Evolutionary conservation across 2,329 filamentous ascomycete species (phyloP).

Genomic region (Colletotrichum salicis): DNA sequence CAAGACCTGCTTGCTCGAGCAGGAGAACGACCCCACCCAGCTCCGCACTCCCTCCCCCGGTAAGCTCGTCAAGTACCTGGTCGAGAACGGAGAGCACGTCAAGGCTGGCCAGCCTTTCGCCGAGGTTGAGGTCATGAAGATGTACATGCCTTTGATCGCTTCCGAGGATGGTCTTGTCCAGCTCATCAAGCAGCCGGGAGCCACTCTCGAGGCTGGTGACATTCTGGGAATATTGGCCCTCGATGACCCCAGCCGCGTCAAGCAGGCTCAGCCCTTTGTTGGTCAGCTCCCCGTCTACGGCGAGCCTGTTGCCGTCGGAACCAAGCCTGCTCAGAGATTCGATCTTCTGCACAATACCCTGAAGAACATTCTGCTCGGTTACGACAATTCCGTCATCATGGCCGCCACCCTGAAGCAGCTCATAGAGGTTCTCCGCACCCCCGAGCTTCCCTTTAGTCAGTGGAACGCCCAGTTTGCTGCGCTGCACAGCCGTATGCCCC

Average conservation of each 20-base stretch:
- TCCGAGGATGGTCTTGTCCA: conserved; percentile 96
- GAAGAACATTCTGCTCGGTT: conserved; percentile 88
- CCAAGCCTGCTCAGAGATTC: conserved; percentile 91
- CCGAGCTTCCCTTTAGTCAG: conserved; percentile 93
- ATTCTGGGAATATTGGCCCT: conserved; percentile 97
- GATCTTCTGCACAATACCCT: conserved; percentile 80
- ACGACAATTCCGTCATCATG: conserved; percentile 99
- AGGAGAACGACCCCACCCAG: conserved; percentile 98
- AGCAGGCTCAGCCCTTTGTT: conserved; percentile 94
- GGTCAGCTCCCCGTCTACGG: conserved; percentile 90
- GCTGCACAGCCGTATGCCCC: conserved; percentile 95
- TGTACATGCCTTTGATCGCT: conserved; percentile 99
- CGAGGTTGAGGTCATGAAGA: conserved; percentile 99
- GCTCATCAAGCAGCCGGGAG: conserved; percentile 98
- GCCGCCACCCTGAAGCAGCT: conserved; percentile 84
- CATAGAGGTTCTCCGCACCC: conserved; percentile 88
- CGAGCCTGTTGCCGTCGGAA: conserved; percentile 85
- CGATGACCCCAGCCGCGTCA: conserved; percentile 94
- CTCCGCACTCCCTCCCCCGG: conserved; percentile 93
- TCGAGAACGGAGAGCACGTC: conserved; percentile 95
- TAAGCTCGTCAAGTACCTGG: conserved; percentile 97
- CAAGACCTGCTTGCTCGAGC: conserved; percentile 97
- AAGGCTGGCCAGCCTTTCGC: conserved; percentile 92
- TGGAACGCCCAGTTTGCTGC: conserved; percentile 97
- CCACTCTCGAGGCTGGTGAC: conserved; percentile 96